Evolutionary conservation across 257 asterid species (phyloP).

Genomic region (Primulina huaijiensis): DNA sequence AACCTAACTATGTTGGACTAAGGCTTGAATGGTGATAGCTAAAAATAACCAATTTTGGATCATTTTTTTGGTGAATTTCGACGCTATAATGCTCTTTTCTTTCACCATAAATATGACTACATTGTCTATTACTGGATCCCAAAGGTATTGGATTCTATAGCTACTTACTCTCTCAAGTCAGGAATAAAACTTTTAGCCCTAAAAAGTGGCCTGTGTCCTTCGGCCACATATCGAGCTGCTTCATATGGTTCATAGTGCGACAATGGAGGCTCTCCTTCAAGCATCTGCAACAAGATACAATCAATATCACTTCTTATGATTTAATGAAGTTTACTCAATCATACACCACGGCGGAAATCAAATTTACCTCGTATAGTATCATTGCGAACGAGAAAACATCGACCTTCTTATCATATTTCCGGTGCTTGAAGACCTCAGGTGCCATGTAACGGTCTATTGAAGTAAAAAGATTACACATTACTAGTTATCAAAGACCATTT

Average conservation of each 20-base stretch:
- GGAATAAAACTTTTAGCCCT: conserved; percentile 59
- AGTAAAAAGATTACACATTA: conserved; percentile 17
- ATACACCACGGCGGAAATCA: conserved; percentile 10
- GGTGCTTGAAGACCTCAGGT: conserved; percentile 97
- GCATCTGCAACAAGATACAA: conserved; percentile 62
- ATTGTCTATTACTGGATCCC: neutral
- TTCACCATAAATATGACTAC: neutral
- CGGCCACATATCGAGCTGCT: conserved; percentile 83
- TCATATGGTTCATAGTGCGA: conserved; percentile 81
- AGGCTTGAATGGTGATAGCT: neutral
- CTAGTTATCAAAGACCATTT: conserved; percentile 1
- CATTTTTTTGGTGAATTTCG: neutral
- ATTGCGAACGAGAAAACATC: conserved; percentile 97
- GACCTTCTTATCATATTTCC: conserved; percentile 93
- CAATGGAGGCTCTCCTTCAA: conserved; percentile 95
- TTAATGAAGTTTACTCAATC: conserved; percentile 8
- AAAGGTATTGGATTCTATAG: conserved; percentile 7
- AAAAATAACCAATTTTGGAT: neutral
- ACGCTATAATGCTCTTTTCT: neutral
- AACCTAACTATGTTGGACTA: neutral
- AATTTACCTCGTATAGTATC: conserved; percentile 87
- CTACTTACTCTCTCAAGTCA: conserved; percentile 86
- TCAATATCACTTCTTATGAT: conserved; percentile 14
- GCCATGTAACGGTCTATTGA: conserved; percentile 92
- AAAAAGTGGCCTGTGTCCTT: conserved; percentile 84